phyloP scores from a whole-genome alignment of 176 grass and related monocot genomes.

The Phyllostachys edulis region DNA sequence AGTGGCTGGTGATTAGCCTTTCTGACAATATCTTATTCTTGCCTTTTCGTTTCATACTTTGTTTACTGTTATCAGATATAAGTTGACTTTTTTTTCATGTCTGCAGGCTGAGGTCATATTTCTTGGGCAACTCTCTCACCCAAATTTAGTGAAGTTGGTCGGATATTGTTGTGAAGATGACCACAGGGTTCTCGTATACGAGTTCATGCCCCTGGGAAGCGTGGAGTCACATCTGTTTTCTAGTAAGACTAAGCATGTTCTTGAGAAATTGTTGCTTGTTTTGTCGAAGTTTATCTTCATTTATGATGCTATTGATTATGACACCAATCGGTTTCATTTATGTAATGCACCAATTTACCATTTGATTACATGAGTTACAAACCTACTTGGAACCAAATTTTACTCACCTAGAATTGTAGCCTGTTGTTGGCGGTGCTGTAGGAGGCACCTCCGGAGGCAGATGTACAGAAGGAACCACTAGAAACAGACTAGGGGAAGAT shows the following conservation, averaged over 20 bases:
- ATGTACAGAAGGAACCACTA: too few relatives aligned
- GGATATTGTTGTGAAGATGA: conserved; percentile 77
- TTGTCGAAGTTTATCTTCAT: background rate
- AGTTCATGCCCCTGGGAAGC: conserved; percentile 75
- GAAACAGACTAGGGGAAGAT: too few relatives aligned
- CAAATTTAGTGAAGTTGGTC: conserved; percentile 81
- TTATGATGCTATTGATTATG: background rate
- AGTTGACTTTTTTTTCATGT: background rate
- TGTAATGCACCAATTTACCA: background rate
- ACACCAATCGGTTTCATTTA: background rate
- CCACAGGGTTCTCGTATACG: conserved; percentile 71
- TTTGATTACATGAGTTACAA: background rate
- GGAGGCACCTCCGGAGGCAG: too few relatives aligned
- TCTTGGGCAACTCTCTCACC: conserved; percentile 79
- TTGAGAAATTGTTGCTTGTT: conserved; percentile 1
- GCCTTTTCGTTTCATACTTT: background rate
- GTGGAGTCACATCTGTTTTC: conserved; percentile 77
- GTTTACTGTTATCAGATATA: background rate
- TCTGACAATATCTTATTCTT: background rate
- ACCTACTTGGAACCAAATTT: background rate
- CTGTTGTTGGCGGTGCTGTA: too few relatives aligned
- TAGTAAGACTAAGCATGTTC: conserved; percentile 36
- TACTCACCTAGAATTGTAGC: background rate
- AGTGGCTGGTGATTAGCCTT: conserved; percentile 67
- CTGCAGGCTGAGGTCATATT: conserved; percentile 83